phyloP scores from a whole-genome alignment of 1,284 basidiomycete genomes.

The Leccinum pachyderme region DNA sequence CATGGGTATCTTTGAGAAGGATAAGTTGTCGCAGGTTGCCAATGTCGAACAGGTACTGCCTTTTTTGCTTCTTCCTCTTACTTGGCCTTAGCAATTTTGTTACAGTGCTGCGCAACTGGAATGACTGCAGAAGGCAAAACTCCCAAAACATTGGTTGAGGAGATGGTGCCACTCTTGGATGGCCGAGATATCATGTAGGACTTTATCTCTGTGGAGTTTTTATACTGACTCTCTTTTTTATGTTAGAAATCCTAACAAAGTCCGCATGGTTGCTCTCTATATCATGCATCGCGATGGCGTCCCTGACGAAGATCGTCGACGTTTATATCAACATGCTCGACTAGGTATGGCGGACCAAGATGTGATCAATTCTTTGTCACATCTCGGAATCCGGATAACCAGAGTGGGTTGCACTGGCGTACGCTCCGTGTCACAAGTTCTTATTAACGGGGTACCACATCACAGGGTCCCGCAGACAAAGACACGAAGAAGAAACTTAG shows the following conservation, averaged over 20 bases:
- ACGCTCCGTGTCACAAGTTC: background rate
- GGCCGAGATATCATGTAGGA: slow-evolving; percentile 77
- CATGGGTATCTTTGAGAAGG: slow-evolving; percentile 90
- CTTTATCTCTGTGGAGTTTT: slow-evolving; percentile 2
- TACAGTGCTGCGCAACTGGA: slow-evolving; percentile 88
- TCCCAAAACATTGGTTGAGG: slow-evolving; percentile 92
- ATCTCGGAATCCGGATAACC: slow-evolving; percentile 82
- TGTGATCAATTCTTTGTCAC: slow-evolving; percentile 84
- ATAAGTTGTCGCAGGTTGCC: slow-evolving; percentile 83
- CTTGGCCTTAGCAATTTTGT: slow-evolving; percentile 2
- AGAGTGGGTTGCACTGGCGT: slow-evolving; percentile 53
- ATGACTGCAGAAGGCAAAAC: slow-evolving; percentile 85
- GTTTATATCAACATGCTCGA: slow-evolving; percentile 96
- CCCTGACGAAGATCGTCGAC: slow-evolving; percentile 92
- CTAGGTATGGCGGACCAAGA: slow-evolving; percentile 90
- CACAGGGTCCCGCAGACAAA: slow-evolving; percentile 66
- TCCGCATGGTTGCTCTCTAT: slow-evolving; percentile 95
- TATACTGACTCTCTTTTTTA: slow-evolving; percentile 1
- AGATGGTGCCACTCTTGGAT: slow-evolving; percentile 97
- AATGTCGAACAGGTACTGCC: slow-evolving; percentile 85
- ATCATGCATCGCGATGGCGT: slow-evolving; percentile 96
- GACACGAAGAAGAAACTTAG: slow-evolving; percentile 81
- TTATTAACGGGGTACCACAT: background rate
- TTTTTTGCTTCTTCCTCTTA: background rate
- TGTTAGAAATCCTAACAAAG: slow-evolving; percentile 85